These are phyloP conservation scores for Pleurozium schreberi DNA, from an alignment of 225 moss, liverwort and hornwort species.

Conservation along the genomic window DNA sequence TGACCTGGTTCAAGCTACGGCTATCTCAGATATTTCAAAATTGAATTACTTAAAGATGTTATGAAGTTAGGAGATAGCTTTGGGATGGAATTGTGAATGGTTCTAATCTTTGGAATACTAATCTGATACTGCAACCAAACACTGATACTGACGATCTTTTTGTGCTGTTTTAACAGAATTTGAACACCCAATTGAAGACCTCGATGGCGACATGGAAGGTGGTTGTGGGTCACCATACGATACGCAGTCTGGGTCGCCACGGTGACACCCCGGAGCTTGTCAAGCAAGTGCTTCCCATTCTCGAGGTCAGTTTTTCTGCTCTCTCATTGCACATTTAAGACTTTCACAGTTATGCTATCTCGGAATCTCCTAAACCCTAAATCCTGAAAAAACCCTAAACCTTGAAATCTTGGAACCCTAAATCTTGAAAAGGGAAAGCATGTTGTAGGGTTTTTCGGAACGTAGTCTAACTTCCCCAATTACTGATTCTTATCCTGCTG, in stretches of 20 bases:
- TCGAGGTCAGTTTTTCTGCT: constrained; percentile 20
- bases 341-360: not conserved
- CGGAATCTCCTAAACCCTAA: not conserved
- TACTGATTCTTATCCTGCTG: not conserved
- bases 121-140: not conserved
- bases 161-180: constrained; percentile 7
- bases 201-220: constrained; percentile 65
- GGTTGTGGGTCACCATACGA: constrained; percentile 67
- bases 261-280: constrained; percentile 57
- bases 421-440: not conserved
- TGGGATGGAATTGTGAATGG: not conserved
- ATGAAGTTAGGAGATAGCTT: not conserved
- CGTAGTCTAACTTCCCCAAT: not conserved
- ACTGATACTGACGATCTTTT: not conserved
- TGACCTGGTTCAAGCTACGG: not conserved
- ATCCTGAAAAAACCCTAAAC: too few species aligned
- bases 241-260: constrained; percentile 62
- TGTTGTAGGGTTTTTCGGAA: not conserved
- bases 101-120: not conserved
- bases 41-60: not conserved
- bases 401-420: too few species aligned
- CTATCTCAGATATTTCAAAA: not conserved
- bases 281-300: constrained; percentile 45
- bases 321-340: not conserved
- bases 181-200: constrained; percentile 20